A percentile compares a stretch with the other conserved stretches of the same genome.
Conservation (phyloP, 2,329 filamentous ascomycete genomes). For the Colletotrichum liaoningense region DNA sequence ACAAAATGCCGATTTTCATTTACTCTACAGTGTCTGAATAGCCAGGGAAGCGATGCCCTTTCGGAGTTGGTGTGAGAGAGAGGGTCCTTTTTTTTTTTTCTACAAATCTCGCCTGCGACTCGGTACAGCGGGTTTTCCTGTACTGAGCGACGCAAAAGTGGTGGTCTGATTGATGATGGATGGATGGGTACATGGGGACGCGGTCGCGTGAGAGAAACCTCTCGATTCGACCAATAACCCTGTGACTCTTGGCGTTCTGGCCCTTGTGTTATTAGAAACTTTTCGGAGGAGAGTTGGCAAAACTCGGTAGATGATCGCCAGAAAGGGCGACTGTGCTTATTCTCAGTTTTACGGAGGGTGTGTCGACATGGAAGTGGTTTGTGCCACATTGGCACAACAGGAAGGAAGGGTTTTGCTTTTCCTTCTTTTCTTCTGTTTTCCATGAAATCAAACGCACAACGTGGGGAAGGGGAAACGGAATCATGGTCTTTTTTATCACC, state of each 20-base stretch:
- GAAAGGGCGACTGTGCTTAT: slow-evolving; percentile 7
- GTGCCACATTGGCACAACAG: background rate
- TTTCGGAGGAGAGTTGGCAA: background rate
- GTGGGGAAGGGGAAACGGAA: background rate
- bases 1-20: slow-evolving; percentile 3
- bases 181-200: slow-evolving; percentile 11
- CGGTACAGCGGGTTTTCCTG: background rate
- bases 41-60: slow-evolving; percentile 15
- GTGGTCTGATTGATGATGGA: slow-evolving; percentile 19
- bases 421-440: background rate
- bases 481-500: background rate
- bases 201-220: background rate
- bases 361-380: background rate
- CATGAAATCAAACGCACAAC: background rate
- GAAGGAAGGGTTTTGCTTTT: background rate
- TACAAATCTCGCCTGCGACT: background rate
- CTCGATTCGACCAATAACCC: background rate
- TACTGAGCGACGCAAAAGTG: background rate
- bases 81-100: slow-evolving; percentile 1
- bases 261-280: slow-evolving; percentile 32
- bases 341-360: background rate
- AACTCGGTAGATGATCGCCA: slow-evolving; percentile 29
- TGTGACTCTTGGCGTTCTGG: slow-evolving; percentile 27
- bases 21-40: slow-evolving; percentile 26
- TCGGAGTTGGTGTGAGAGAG: slow-evolving; percentile 28